phyloP scores from a whole-genome alignment of 192 early-diverging fungal genomes.

The Irineochytrium annulatum region DNA sequence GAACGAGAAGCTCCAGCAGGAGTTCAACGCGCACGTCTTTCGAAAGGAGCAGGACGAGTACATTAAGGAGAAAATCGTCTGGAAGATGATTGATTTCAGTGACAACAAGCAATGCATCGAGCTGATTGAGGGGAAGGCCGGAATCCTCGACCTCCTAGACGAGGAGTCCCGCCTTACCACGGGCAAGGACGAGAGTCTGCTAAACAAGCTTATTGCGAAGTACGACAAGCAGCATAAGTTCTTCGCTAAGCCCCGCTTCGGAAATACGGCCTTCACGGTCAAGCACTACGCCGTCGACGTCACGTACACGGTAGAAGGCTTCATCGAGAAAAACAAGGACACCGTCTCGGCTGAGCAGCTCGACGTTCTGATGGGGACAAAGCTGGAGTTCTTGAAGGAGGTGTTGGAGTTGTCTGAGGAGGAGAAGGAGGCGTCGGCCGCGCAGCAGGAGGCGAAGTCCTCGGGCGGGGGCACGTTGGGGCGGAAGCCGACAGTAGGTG shows the following conservation, averaged over 20 bases:
- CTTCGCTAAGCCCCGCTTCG: conserved; percentile 80
- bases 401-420: conserved; percentile 45
- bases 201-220: conserved; percentile 78
- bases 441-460: background rate
- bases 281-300: conserved; percentile 88
- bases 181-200: conserved; percentile 76
- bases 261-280: conserved; percentile 72
- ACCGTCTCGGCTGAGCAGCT: conserved; percentile 80
- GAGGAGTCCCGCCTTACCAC: conserved; percentile 85
- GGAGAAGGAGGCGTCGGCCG: conserved; percentile 17
- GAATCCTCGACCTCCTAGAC: conserved; percentile 89
- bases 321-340: conserved; percentile 92
- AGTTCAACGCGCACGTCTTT: conserved; percentile 92
- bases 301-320: conserved; percentile 74
- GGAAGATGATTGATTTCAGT: conserved; percentile 79
- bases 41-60: conserved; percentile 97
- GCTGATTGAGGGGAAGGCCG: conserved; percentile 76
- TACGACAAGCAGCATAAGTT: conserved; percentile 33
- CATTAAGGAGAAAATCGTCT: conserved; percentile 49
- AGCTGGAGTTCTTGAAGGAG: conserved; percentile 67
- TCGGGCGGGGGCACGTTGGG: conserved; percentile 4
- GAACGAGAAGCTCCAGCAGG: conserved; percentile 94
- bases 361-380: conserved; percentile 61
- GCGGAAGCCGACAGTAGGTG: conserved; percentile 1
- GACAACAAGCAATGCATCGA: conserved; percentile 96